Evolutionary conservation across 2,329 filamentous ascomycete species (phyloP).

Genomic region (Esteya vermicola): DNA sequence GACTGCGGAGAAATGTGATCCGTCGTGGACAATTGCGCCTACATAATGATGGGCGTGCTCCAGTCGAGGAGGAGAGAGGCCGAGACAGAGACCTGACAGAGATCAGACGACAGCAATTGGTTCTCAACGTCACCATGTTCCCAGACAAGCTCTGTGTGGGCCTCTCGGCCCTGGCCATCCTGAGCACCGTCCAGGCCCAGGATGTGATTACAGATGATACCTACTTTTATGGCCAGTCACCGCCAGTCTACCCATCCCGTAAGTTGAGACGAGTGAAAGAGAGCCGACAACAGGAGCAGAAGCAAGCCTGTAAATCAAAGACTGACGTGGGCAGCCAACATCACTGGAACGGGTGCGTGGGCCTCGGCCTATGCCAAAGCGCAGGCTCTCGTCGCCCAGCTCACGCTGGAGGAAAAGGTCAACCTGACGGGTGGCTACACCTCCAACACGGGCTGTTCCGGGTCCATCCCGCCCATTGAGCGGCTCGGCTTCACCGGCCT

Average conservation of each 20-base stretch:
- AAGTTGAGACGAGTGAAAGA: too few relatives aligned
- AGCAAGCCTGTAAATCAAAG: constrained; percentile 17
- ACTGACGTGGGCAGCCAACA: constrained; percentile 24
- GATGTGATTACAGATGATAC: constrained; percentile 22
- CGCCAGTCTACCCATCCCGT: constrained; percentile 36
- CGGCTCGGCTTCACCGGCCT: constrained; percentile 26
- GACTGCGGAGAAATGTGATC: too few relatives aligned
- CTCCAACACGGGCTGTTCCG: constrained; percentile 12
- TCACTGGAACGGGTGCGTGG: constrained; percentile 55
- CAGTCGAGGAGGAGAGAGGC: too few relatives aligned
- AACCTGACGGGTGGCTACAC: constrained; percentile 6
- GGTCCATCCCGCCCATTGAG: constrained; percentile 23
- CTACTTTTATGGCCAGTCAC: constrained; percentile 34
- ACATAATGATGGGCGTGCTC: too few relatives aligned
- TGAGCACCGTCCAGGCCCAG: constrained; percentile 7
- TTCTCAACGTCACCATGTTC: not conserved
- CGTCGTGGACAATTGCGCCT: too few relatives aligned
- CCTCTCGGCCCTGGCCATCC: constrained; percentile 17
- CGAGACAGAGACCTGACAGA: too few relatives aligned
- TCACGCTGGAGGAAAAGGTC: constrained; percentile 61
- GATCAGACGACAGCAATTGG: too few relatives aligned
- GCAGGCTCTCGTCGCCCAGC: constrained; percentile 49
- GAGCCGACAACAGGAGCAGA: too few relatives aligned
- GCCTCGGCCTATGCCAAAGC: constrained; percentile 52
- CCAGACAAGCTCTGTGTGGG: constrained; percentile 7